Percentiles rank a stretch among this genome's conserved stretches.
phyloP scores from a whole-genome alignment of 208 protist species.

The Leishmania guyanensis region DNA sequence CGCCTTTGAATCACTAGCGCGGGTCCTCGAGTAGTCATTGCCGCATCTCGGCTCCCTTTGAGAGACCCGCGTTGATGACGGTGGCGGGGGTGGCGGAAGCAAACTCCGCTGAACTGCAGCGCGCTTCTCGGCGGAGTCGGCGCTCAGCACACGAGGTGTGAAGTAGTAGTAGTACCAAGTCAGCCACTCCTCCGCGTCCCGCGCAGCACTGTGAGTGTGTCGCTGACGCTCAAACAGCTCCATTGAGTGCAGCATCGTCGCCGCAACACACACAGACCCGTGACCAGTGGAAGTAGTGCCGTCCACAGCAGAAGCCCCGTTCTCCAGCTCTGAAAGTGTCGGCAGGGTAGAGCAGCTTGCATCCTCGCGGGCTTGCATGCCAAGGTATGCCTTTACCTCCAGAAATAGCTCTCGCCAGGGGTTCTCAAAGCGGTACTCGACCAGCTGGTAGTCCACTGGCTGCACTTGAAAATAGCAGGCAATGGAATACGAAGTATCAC shows the following conservation, averaged over 20 bases:
- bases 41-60: not conserved
- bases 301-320: not conserved
- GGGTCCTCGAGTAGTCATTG: not conserved
- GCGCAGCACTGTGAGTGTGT: conserved; percentile 37
- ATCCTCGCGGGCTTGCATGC: conserved; percentile 24
- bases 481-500: conserved; percentile 3
- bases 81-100: not conserved
- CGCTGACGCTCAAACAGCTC: conserved; percentile 64
- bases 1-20: not conserved
- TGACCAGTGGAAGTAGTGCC: not conserved
- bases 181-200: conserved; percentile 42
- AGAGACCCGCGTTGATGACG: not conserved
- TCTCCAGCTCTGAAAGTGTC: not conserved
- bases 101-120: not conserved
- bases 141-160: conserved; percentile 6
- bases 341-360: not conserved
- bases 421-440: conserved; percentile 42
- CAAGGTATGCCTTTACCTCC: conserved; percentile 38
- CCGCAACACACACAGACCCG: conserved; percentile 54
- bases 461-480: conserved; percentile 7
- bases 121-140: conserved; percentile 3
- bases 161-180: conserved; percentile 35
- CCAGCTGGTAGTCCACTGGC: conserved; percentile 51
- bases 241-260: conserved; percentile 67
- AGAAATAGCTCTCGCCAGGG: conserved; percentile 52